Base-by-base conservation (phyloP, 1,139 yeast genomes). In the Saccharomycopsis hybrid region DNA sequence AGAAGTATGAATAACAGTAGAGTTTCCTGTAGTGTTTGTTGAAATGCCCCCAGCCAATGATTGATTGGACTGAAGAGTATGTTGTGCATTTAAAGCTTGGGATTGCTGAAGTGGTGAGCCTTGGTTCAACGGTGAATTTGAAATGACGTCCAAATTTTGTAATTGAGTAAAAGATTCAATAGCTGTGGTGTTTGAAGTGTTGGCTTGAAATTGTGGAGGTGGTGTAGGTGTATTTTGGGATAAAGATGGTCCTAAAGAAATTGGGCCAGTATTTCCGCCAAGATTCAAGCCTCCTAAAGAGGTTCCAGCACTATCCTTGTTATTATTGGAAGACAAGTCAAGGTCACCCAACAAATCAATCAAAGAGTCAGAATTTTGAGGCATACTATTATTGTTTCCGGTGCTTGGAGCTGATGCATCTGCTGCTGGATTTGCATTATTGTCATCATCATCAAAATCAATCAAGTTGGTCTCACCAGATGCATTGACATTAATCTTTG, bases 371-470 rank as follows among this genome's bases (percentile, higher is more conserved):
- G n/a, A n/a, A n/a, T n/a, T n/a, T n/a, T n/a, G n/a, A n/a, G n/a
- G n/a, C n/a, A n/a, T n/a, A n/a, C n/a, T n/a, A n/a, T n/a, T n/a
- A n/a, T n/a, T n/a, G 25, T 54, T 50, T 31, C 58, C 54, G 25
- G 53, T 47, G 31, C 55, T 32, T 11, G 59, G 40, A 33, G 58
- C 53, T 32, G 61, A 47, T 38, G 52, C 58, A 11, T 56, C 44
- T 11, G 39, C 48, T 13, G 41, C 46, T 9, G 28, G 43, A 38
- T 42, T 30, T 25, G 39, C 46, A 46, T n/a, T 46, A 33, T 31
- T 69, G 50, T 72, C 79, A 54, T 77, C 88, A 58, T 80, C 88
- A 60, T 78, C 92, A 60, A 89, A 85, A 63, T 89, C 96, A 60
- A 89, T 86, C 61, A 89, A 74, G 61, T 77, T 84, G 58, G 79